Percentiles rank a stretch among this genome's conserved stretches.
Conservation (phyloP, 345 rosid genomes). For the Rhodamnia argentea region DNA sequence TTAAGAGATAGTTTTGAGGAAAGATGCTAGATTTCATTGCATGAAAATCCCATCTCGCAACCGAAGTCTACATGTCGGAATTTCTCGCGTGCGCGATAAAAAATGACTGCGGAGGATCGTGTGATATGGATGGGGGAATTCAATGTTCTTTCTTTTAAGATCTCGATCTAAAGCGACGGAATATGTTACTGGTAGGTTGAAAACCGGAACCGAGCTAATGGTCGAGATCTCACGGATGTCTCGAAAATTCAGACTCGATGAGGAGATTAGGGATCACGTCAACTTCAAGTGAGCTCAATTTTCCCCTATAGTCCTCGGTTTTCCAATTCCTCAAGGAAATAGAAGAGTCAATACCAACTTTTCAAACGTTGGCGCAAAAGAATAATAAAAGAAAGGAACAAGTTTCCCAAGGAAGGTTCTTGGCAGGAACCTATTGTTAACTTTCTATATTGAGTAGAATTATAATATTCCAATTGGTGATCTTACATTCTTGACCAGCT, state of each 20-base stretch:
- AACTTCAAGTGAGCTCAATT: neutral
- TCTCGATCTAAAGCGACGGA: neutral
- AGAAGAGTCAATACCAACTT: neutral
- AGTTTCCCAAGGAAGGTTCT: neutral
- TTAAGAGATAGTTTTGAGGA: neutral
- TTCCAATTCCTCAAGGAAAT: neutral
- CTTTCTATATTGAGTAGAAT: neutral
- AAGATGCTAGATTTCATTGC: no score
- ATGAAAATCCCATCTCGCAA: no score
- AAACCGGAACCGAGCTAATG: neutral
- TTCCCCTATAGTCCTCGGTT: neutral
- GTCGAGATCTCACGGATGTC: neutral
- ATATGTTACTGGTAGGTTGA: neutral
- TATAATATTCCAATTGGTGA: neutral
- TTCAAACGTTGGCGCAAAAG: neutral
- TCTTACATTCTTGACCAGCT: neutral
- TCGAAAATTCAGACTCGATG: neutral
- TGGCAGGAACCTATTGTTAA: neutral
- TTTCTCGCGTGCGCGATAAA: no score
- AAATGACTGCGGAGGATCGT: accelerated
- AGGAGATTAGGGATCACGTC: neutral
- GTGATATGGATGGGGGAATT: neutral
- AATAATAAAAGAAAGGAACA: neutral
- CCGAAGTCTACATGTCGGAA: neutral
- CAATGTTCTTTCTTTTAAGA: neutral